Evolutionary conservation across 176 grass and related monocot genomes (phyloP).

Genomic region (Oropetium thomaeum): DNA sequence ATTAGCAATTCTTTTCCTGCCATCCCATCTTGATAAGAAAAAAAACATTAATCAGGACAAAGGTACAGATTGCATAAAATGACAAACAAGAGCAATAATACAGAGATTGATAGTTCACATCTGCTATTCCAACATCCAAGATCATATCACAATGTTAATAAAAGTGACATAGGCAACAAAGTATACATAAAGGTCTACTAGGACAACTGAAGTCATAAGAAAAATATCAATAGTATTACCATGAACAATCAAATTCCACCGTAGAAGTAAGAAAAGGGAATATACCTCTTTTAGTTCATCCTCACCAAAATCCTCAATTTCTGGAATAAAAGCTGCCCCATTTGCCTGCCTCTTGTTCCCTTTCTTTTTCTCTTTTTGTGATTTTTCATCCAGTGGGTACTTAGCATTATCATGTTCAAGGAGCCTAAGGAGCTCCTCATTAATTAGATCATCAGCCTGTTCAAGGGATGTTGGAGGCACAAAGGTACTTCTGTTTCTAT

Average conservation of each 20-base stretch:
- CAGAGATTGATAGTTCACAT: background rate
- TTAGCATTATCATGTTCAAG: constrained; percentile 85
- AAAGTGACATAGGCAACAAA: background rate
- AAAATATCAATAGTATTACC: background rate
- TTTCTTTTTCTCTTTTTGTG: constrained; percentile 70
- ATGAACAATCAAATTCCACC: background rate
- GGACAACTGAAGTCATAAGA: background rate
- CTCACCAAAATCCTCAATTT: constrained; percentile 74
- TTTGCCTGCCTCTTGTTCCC: constrained; percentile 44
- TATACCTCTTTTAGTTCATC: constrained; percentile 66
- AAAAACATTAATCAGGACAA: background rate
- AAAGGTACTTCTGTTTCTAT: constrained; percentile 60
- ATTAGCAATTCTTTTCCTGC: background rate
- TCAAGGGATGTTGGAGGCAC: constrained; percentile 81
- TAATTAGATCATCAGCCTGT: constrained; percentile 80
- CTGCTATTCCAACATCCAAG: background rate
- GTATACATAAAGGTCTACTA: background rate
- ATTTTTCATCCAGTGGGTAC: constrained; percentile 72
- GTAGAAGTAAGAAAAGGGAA: background rate
- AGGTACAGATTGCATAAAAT: background rate
- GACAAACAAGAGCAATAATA: background rate
- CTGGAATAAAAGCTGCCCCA: constrained; percentile 44
- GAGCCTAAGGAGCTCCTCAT: constrained; percentile 64
- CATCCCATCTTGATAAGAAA: background rate
- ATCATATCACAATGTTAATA: constrained; percentile 1